Percentiles rank a stretch among this genome's conserved stretches.
Conservation (phyloP, 345 rosid species). For the Hibiscus trionum region DNA sequence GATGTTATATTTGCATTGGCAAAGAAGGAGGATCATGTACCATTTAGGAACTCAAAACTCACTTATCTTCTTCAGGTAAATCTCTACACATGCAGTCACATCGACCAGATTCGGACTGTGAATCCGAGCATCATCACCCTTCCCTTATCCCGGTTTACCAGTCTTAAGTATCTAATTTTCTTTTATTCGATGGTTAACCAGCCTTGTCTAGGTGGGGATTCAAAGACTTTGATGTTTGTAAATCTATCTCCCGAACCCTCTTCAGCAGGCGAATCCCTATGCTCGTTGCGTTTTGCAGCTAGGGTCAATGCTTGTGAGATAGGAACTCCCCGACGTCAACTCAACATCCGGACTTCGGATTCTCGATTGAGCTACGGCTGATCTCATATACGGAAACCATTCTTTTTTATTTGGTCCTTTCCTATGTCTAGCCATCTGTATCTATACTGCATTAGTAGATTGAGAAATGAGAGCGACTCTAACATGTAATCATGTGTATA, state of each 20-base stretch:
- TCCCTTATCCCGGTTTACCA: not conserved
- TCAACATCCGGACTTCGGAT: slow-evolving; percentile 39
- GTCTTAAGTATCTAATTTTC: slow-evolving; percentile 11
- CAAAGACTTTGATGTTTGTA: slow-evolving; percentile 91
- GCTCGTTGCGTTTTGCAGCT: slow-evolving; percentile 92
- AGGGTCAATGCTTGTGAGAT: slow-evolving; percentile 97
- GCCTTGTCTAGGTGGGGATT: slow-evolving; percentile 98
- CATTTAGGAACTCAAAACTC: slow-evolving; percentile 89
- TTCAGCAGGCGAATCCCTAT: slow-evolving; percentile 80
- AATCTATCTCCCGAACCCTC: slow-evolving; percentile 80
- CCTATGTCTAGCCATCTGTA: slow-evolving; percentile 8
- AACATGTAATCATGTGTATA: slow-evolving; percentile 37
- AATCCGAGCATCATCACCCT: not conserved
- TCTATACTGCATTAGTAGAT: slow-evolving; percentile 17
- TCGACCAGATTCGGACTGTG: too few species aligned
- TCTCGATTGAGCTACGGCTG: slow-evolving; percentile 72
- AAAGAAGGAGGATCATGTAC: slow-evolving; percentile 89
- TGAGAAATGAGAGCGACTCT: slow-evolving; percentile 29
- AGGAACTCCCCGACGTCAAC: slow-evolving; percentile 85
- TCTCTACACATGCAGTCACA: not conserved
- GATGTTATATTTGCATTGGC: slow-evolving; percentile 91
- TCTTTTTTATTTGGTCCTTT: not conserved
- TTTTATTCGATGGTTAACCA: slow-evolving; percentile 26
- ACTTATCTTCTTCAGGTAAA: slow-evolving; percentile 96
- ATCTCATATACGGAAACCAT: slow-evolving; percentile 3